Evolutionary conservation across 2,329 filamentous ascomycete species (phyloP), one percentile per base, ranked within the genome.

Genomic region (Camptophora hylomeconis): DNA sequence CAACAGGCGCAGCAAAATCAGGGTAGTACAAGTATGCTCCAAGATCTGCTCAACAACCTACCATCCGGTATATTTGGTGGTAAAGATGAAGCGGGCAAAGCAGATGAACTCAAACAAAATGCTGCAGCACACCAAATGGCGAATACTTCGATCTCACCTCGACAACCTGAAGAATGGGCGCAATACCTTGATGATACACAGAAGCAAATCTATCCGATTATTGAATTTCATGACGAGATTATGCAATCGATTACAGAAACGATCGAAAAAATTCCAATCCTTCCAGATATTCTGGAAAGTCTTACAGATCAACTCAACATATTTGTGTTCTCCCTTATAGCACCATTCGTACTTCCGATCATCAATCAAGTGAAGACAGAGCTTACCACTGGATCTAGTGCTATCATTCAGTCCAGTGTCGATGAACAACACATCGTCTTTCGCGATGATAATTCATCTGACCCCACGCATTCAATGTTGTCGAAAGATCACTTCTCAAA

Each of bases 401-500:
- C 92, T 53, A 79, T 94, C 46, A 92, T 94, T 40, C 66, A 81
- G 45, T 84, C 77, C 60, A 87, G 80, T 51, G 68, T 77, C 52
- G 71, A 77, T 29, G 78, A 92, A 60, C 84, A 93, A 58, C 73
- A 80, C 46, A 69, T 92, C 42, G 83, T 94, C 27, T 94, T 93
- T 55, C 58, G 80, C 24, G 75, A 94, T 41, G 77, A 92, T 47
- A 38, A 68, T 28, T 79, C 62, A 38, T 74, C 72, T 12, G 78
- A 94, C 47, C 87, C 86, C 0, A 94, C 86, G 2, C 86, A 94
- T 60, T 92, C 82, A 12, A 93, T 93, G 86, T 63, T 94, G 29
- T 84, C 83, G 35, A 94, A 94, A 60, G 86, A 94, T 47, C 86
- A 94, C 56, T 94, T 94, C 54, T 80, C 78, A 39, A 92, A 92